Evolutionary conservation across 2,329 filamentous ascomycete species (phyloP), one percentile per base, ranked within the genome.

Genomic region (Tolypocladium album): DNA sequence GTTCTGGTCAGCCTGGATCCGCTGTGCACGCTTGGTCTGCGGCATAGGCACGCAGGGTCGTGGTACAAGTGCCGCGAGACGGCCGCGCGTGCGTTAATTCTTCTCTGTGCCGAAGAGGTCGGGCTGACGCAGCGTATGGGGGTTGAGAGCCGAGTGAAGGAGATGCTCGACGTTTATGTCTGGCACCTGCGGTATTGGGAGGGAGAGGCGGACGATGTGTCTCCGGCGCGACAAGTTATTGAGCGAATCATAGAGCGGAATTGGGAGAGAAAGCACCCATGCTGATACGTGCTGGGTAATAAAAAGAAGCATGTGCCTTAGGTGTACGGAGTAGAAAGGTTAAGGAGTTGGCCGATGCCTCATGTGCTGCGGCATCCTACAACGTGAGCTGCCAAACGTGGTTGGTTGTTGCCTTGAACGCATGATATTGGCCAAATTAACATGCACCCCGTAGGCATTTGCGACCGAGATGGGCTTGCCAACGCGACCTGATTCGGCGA

Each of bases 21-120:
- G 42, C 57, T 58, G 27, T 47, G 38, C 4, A 13, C 2, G 43
- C 17, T 58, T 34, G 57, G 42, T 20, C 57, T 58, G 20, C 34
- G 57, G 27, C 57, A 58, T 34, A 27, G 57, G 34, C 43, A 58
- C 31, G 57, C 57, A 12, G 57, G 42, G 17, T 5, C 57, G 6
- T 58, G 57, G 57, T 58, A 45, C 57, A 50, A 50, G 43, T 58
- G 57, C 20, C 57, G 43, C 31, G 57, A 45, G 40, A 24, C 57
- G 24, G 57, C 57, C 17, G 43, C 57, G 24, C 57, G 45, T 36
- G 57, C 42, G 17, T 43, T 58, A 24, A 39, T 50, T 17, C 22
- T 58, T 11, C 34, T 58, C 43, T 58, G 42, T 15, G 57, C 57
- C 13, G 24, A 17, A 24, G 36, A 24, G 31, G 39, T 50, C 15